Conservation (phyloP, 805 yeast species). For the Candida nonsorbophila region DNA sequence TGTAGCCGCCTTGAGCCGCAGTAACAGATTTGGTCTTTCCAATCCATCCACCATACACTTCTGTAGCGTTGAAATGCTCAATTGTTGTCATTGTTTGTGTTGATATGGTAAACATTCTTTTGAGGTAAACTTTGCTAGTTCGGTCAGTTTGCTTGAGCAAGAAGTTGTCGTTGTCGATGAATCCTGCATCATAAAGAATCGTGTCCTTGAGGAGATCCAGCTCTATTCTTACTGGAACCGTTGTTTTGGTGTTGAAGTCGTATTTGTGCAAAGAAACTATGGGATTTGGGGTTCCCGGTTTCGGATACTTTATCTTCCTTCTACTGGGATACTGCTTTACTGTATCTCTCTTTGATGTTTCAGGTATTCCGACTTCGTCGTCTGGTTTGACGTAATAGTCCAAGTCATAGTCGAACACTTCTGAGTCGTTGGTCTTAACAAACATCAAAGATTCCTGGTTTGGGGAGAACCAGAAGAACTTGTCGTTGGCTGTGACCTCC, state of each 20-base stretch:
- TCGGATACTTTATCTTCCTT: slow-evolving; percentile 57
- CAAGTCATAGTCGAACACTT: slow-evolving; percentile 48
- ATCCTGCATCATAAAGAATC: slow-evolving; percentile 56
- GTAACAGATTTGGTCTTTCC: slow-evolving; percentile 32
- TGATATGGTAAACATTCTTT: slow-evolving; percentile 38
- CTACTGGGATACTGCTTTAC: slow-evolving; percentile 43
- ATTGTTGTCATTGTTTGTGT: slow-evolving; percentile 33
- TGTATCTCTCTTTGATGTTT: slow-evolving; percentile 7
- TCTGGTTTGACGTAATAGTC: slow-evolving; percentile 43
- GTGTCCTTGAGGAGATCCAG: slow-evolving; percentile 35
- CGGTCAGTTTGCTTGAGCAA: slow-evolving; percentile 63
- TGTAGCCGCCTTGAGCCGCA: slow-evolving; percentile 37
- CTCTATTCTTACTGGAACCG: slow-evolving; percentile 5
- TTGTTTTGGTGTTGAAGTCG: slow-evolving; percentile 18
- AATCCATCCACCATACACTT: slow-evolving; percentile 55
- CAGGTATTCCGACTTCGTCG: slow-evolving; percentile 11
- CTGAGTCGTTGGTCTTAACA: slow-evolving; percentile 54
- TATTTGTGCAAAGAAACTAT: slow-evolving; percentile 39
- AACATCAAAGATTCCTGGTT: slow-evolving; percentile 53
- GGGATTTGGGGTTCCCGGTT: slow-evolving; percentile 67
- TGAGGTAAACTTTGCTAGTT: slow-evolving; percentile 48
- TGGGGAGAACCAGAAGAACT: slow-evolving; percentile 70
- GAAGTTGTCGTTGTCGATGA: slow-evolving; percentile 48
- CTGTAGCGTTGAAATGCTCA: slow-evolving; percentile 25
- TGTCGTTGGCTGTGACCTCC: slow-evolving; percentile 58